Base-by-base conservation (phyloP, 2,329 filamentous ascomycete species). In the Pseudogymnoascus sp. region DNA sequence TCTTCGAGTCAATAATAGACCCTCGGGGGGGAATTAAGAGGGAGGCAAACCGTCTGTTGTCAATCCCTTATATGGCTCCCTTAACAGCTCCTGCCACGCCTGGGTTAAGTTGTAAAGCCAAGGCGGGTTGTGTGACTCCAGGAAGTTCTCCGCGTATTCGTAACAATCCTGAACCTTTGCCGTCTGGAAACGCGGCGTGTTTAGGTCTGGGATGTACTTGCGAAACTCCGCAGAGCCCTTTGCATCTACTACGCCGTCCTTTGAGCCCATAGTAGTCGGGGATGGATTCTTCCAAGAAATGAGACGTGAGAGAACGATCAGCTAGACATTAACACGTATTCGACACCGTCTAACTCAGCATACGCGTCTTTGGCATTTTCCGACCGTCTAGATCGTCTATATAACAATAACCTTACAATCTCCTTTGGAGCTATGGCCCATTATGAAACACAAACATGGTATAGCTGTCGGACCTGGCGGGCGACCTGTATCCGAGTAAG, bases 41-140 rank as follows among this genome's bases (percentile, higher is more conserved):
- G 40, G 61, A 31, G 69, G 67, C n/a, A 64, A 67, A 15, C 70
- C 71, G 64, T 72, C 71, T 3, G 65, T 65, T 44, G 71, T 72
- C 44, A 73, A 69, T 9, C 71, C 71, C 31, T 67, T 69, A 31
- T 70, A 73, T 19, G 71, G 70, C 29, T 65, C 65, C 61, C 77
- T 79, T 1, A 87, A 63, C 7, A 88, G 88, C 70, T 92, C 91
- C 17, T 80, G 73, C 74, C 90, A 92, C 13, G 89, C 89, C 71
- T 89, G 86, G 0, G 85, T 80, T 0, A 88, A 73, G 0, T 77
- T 82, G 68, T 88, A 80, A 15, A 91, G 75, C 88, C 88, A 90
- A 0, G 88, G 87, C 0, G 88, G 88, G 11, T 78, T 76, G 0
- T 82, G 82, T 19, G 78, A 73, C 35, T 83, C 79, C 65, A 83